phyloP scores from a whole-genome alignment of 2,329 filamentous ascomycete species.

The Grosmannia serpens region DNA sequence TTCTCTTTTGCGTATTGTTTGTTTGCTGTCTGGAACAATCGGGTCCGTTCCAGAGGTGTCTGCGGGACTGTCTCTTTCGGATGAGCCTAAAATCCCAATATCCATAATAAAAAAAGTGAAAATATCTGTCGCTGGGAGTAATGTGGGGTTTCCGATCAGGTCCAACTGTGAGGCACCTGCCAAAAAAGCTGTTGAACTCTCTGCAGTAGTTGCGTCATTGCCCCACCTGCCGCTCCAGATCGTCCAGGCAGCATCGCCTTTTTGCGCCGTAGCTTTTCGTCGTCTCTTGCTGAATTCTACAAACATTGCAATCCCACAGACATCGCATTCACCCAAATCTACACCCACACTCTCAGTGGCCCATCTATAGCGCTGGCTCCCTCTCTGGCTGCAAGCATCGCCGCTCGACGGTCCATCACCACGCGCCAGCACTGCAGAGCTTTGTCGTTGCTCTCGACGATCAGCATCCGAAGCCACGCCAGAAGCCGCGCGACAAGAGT shows the following conservation, averaged over 20 bases:
- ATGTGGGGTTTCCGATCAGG: background rate
- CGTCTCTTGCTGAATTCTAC: background rate
- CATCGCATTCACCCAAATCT: too few species aligned
- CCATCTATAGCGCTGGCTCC: background rate
- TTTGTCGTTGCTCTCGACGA: background rate
- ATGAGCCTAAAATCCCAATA: slow-evolving; percentile 1
- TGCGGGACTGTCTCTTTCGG: slow-evolving; percentile 1
- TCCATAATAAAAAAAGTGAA: slow-evolving; percentile 3
- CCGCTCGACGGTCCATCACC: background rate
- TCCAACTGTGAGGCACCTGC: background rate
- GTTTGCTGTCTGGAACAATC: slow-evolving; percentile 1
- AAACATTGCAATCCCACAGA: background rate
- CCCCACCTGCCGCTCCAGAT: background rate
- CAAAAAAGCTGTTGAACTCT: background rate
- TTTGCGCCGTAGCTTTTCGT: background rate
- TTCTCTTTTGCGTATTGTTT: slow-evolving; percentile 25
- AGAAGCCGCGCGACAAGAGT: too few species aligned
- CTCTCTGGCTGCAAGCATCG: background rate
- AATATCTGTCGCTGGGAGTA: background rate
- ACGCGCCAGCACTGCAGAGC: background rate
- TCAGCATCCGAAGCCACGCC: too few species aligned
- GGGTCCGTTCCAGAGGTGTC: background rate
- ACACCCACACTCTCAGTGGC: too few species aligned
- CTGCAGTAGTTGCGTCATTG: background rate
- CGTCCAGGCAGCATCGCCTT: background rate